Evolutionary conservation across 306 rosid species (phyloP), one percentile per base, ranked within the genome.

Genomic region (Cicer arietinum): DNA sequence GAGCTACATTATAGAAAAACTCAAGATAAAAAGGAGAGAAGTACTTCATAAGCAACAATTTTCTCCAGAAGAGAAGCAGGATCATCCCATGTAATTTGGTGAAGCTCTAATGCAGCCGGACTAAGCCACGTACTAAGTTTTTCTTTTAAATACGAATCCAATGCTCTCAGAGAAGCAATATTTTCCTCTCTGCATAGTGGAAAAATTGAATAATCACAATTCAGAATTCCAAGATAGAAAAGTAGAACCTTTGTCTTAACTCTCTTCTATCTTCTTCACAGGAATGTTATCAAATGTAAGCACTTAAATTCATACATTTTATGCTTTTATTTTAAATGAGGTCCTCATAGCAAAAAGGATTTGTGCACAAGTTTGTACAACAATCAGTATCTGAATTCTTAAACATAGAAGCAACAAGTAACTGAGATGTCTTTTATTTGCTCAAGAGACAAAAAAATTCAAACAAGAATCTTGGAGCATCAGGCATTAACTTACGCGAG

Each of bases 91-190:
- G 98, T 94, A 72, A 94, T 94, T 65, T 91, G 98, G 72, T 91
- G 98, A 80, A 94, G 97, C 90, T 91, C 97, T 84, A 91, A 87
- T 65, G 92, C 84, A 86, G 98, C 98, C 73, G 98, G 98, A 86
- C 94, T 91, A 65, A 94, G 96, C 97, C 97, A 91, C 1, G 91
- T 91, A 74, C 86, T 77, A 69, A 94, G 88, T 75, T 94, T 94
- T 80, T 91, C 98, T 86, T 90, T 88, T 65, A 94, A 86, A 84
- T 91, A 83, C 77, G 96, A 88, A 82, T 91, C 98, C 88, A 94
- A 12, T 20, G 97, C 97, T 85, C 94, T 85, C 85, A 94, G 54
- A 63, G 96, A 88, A 10, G 86, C 89, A 75, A 81, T 69, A 82
- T 88, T 94, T 77, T 88, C 97, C 86, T 87, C 92, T 77, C 98